Evolutionary conservation across 805 yeast genomes (phyloP).

Genomic region (Ogataea glucozyma): DNA sequence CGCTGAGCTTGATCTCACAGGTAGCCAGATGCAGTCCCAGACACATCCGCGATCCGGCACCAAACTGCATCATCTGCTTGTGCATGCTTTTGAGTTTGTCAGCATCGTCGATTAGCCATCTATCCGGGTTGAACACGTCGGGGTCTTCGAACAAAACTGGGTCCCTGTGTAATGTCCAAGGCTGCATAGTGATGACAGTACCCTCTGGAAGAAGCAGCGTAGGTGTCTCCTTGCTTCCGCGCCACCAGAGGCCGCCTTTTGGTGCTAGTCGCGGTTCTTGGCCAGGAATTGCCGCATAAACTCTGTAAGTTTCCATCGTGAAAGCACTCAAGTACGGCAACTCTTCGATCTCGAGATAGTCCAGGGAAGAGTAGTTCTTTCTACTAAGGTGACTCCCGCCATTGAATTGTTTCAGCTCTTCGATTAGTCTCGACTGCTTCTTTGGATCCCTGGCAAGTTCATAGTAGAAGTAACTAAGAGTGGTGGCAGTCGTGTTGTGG

Average conservation of each 20-base stretch:
- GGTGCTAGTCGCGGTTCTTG: conserved; percentile 63
- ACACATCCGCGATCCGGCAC: conserved; percentile 74
- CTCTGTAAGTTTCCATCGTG: conserved; percentile 57
- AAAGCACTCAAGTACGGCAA: conserved; percentile 63
- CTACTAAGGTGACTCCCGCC: conserved; percentile 24
- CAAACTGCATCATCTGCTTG: conserved; percentile 64
- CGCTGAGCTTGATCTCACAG: conserved; percentile 60
- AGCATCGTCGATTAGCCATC: conserved; percentile 54
- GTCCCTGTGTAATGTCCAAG: conserved; percentile 63
- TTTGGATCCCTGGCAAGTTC: conserved; percentile 52
- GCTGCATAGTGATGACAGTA: conserved; percentile 62
- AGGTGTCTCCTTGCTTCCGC: conserved; percentile 30
- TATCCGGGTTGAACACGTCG: conserved; percentile 45
- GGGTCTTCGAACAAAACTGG: conserved; percentile 52
- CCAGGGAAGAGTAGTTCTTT: conserved; percentile 26
- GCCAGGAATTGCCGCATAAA: conserved; percentile 75
- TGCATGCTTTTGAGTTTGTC: conserved; percentile 46
- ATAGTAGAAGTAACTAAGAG: conserved; percentile 59
- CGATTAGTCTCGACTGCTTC: conserved; percentile 47
- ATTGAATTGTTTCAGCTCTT: conserved; percentile 41
- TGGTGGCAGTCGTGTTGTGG: conserved; percentile 71
- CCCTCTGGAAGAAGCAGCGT: conserved; percentile 47
- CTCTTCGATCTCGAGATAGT: conserved; percentile 47
- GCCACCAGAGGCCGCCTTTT: conserved; percentile 28
- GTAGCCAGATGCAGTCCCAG: conserved; percentile 69